Percentiles rank a stretch among this genome's conserved stretches.
These are phyloP conservation scores for Mucor racemosus DNA, from an alignment of 371 early-diverging fungal species.

Conservation along the genomic window DNA sequence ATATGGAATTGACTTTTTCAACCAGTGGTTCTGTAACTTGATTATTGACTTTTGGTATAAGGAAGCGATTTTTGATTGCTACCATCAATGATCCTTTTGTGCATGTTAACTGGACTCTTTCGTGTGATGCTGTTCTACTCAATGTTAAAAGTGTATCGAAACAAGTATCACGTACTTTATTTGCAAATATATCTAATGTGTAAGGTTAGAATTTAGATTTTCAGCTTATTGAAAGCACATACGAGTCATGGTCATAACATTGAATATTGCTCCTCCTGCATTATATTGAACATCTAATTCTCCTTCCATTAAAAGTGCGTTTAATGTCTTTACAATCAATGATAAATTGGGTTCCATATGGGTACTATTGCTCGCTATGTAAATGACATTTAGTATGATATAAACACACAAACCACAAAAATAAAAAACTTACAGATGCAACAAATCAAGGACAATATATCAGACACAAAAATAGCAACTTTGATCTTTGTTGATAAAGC, in stretches of 20 bases:
- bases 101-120: slow-evolving; percentile 47
- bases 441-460: slow-evolving; percentile 51
- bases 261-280: slow-evolving; percentile 52
- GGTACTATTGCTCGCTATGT: slow-evolving; percentile 24
- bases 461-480: slow-evolving; percentile 43
- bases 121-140: slow-evolving; percentile 35
- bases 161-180: slow-evolving; percentile 38
- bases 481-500: slow-evolving; percentile 43
- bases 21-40: slow-evolving; percentile 49
- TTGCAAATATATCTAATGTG: slow-evolving; percentile 39
- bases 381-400: background rate
- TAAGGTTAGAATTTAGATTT: no score
- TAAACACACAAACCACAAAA: background rate
- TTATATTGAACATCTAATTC: slow-evolving; percentile 53
- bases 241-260: slow-evolving; percentile 51
- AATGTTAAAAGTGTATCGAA: slow-evolving; percentile 37
- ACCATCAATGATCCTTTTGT: slow-evolving; percentile 44
- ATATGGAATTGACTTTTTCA: slow-evolving; percentile 32
- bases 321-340: slow-evolving; percentile 35
- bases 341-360: slow-evolving; percentile 28
- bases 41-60: slow-evolving; percentile 34
- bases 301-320: slow-evolving; percentile 35
- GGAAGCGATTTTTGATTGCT: slow-evolving; percentile 40
- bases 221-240: background rate
- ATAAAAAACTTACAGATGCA: slow-evolving; percentile 42